These are phyloP conservation scores for Sclerotinia borealis DNA, from an alignment of 2,329 filamentous ascomycete species.

Conservation along the genomic window DNA sequence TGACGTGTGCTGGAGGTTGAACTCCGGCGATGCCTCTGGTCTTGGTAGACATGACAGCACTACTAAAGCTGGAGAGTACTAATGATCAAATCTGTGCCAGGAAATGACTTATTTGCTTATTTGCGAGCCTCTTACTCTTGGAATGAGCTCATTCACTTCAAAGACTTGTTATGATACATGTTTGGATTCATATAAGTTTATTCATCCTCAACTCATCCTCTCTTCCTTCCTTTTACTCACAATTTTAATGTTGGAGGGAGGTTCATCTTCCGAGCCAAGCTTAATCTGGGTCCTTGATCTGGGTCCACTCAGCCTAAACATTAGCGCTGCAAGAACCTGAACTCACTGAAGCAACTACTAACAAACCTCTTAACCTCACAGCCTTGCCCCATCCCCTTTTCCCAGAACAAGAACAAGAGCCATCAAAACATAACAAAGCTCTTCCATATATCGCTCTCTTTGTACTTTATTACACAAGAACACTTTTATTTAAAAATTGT, in stretches of 20 bases:
- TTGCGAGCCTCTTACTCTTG: background rate
- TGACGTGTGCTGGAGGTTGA: slow-evolving; percentile 3
- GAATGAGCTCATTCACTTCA: background rate
- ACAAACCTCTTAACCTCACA: background rate
- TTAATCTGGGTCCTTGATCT: background rate
- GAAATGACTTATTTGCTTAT: background rate
- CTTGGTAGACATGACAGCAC: background rate
- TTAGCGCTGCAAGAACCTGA: background rate
- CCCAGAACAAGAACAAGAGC: background rate
- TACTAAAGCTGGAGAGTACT: background rate
- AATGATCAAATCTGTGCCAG: background rate
- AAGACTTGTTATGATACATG: background rate
- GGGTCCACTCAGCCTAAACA: slow-evolving; percentile 7
- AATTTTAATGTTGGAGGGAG: background rate
- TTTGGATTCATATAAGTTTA: background rate
- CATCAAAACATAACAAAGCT: slow-evolving; percentile 1
- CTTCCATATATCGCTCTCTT: background rate
- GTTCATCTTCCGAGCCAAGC: slow-evolving; percentile 6
- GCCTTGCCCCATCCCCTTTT: background rate
- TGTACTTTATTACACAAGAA: background rate
- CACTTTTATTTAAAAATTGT: background rate
- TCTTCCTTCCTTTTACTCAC: background rate
- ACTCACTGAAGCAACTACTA: background rate
- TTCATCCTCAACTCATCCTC: background rate
- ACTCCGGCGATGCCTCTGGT: background rate